Evolutionary conservation across 2,329 filamentous ascomycete species (phyloP).

Genomic region (Aspergillus tanneri): DNA sequence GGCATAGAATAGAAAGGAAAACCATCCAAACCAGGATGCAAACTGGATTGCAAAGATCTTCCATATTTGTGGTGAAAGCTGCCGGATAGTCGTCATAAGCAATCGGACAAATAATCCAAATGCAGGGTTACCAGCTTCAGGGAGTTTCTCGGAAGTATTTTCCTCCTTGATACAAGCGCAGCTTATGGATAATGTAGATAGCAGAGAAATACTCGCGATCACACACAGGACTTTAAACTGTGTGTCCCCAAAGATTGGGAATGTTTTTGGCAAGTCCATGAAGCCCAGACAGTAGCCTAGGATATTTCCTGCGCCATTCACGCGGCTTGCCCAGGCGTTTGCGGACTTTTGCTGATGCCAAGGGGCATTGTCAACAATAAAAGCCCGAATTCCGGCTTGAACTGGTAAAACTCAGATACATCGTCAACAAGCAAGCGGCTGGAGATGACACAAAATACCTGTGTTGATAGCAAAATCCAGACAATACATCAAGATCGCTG

Average conservation of each 20-base stretch:
- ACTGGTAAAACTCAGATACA: constrained; percentile 53
- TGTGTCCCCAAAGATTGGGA: constrained; percentile 79
- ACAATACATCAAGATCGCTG: constrained; percentile 82
- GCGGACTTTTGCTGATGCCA: constrained; percentile 90
- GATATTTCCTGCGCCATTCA: constrained; percentile 86
- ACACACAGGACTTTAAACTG: constrained; percentile 93
- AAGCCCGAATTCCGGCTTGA: constrained; percentile 85
- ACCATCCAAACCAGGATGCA: constrained; percentile 92
- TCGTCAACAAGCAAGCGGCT: neutral
- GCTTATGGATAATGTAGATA: constrained; percentile 68
- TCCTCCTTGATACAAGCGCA: constrained; percentile 70
- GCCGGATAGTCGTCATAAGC: constrained; percentile 72
- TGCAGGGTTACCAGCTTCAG: constrained; percentile 60
- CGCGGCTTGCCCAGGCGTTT: constrained; percentile 89
- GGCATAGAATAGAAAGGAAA: constrained; percentile 92
- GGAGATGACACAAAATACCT: constrained; percentile 49
- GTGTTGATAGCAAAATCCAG: constrained; percentile 96
- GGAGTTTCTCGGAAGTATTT: constrained; percentile 72
- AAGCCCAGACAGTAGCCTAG: constrained; percentile 86
- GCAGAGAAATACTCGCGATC: constrained; percentile 76
- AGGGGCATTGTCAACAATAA: constrained; percentile 90
- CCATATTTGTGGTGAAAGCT: constrained; percentile 76
- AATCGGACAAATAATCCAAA: constrained; percentile 75
- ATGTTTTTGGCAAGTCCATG: constrained; percentile 68
- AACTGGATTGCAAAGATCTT: constrained; percentile 80